Evolutionary conservation across 2,329 filamentous ascomycete species (phyloP).

Genomic region (Fusarium torulosum): DNA sequence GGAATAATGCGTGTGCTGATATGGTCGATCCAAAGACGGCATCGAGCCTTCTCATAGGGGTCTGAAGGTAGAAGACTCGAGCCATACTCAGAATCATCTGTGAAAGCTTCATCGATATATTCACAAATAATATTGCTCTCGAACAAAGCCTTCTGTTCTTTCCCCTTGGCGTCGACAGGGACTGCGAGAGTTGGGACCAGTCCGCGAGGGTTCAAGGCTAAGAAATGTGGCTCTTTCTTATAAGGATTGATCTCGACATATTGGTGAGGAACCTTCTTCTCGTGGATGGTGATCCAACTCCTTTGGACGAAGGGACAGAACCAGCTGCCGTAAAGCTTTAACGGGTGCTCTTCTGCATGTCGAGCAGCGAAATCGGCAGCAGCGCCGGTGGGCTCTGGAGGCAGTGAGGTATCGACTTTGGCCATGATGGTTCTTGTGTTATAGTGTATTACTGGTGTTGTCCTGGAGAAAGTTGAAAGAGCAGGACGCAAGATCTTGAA

Average conservation of each 20-base stretch:
- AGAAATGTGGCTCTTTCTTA: slow-evolving; percentile 75
- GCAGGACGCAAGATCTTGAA: neutral
- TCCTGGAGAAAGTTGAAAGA: neutral
- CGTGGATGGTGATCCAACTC: slow-evolving; percentile 77
- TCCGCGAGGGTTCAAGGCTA: slow-evolving; percentile 79
- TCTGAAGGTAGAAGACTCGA: slow-evolving; percentile 69
- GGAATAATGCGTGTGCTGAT: slow-evolving; percentile 76
- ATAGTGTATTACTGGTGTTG: neutral
- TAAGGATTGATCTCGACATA: slow-evolving; percentile 85
- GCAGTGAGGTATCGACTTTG: slow-evolving; percentile 63
- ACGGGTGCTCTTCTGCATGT: slow-evolving; percentile 61
- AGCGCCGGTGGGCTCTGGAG: slow-evolving; percentile 61
- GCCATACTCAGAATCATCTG: slow-evolving; percentile 57
- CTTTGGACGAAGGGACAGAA: slow-evolving; percentile 80
- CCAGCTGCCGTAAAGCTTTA: slow-evolving; percentile 80
- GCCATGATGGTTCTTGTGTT: slow-evolving; percentile 52
- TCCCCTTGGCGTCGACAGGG: slow-evolving; percentile 50
- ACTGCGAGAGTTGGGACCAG: slow-evolving; percentile 78
- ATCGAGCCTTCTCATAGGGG: slow-evolving; percentile 73
- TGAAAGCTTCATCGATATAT: slow-evolving; percentile 79
- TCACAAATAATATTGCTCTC: slow-evolving; percentile 80
- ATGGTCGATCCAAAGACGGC: slow-evolving; percentile 81
- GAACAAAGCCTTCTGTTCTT: slow-evolving; percentile 70
- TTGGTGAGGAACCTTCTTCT: slow-evolving; percentile 80
- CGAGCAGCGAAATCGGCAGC: slow-evolving; percentile 61